Evolutionary conservation across 2,329 filamentous ascomycete genomes (phyloP).

Genomic region (Stemphylium beticola): DNA sequence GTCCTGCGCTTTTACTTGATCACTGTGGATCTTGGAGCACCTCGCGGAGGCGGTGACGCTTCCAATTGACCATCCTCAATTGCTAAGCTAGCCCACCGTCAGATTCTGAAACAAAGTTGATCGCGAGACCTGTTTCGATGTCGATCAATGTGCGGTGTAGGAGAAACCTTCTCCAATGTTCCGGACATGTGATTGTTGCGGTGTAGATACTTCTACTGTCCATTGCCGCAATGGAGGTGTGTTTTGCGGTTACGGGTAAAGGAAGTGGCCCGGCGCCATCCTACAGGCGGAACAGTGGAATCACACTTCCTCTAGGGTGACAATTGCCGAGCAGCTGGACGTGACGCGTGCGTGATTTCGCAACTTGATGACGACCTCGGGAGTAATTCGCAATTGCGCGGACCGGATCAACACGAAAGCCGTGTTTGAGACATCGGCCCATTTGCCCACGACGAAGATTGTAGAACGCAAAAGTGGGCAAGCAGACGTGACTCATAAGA

Average conservation of each 20-base stretch:
- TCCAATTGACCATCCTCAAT: constrained; percentile 29
- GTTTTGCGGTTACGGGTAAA: constrained; percentile 24
- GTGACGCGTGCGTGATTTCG: constrained; percentile 5
- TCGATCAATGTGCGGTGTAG: constrained; percentile 34
- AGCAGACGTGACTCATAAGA: constrained; percentile 4
- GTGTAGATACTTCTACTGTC: constrained; percentile 10
- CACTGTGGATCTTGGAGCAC: constrained; percentile 26
- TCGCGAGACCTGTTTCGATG: constrained; percentile 22
- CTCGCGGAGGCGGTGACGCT: constrained; percentile 30
- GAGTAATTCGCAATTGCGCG: background rate
- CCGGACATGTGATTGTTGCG: constrained; percentile 18
- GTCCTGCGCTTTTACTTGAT: constrained; percentile 11
- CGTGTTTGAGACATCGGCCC: constrained; percentile 1
- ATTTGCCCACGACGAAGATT: background rate
- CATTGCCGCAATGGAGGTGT: constrained; percentile 26
- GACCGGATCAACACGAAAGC: constrained; percentile 2
- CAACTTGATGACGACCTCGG: constrained; percentile 9
- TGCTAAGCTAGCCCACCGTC: constrained; percentile 23
- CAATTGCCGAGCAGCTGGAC: constrained; percentile 6
- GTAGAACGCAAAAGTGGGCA: background rate
- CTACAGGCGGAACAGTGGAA: constrained; percentile 22
- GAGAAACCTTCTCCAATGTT: constrained; percentile 18
- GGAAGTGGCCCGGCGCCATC: constrained; percentile 19
- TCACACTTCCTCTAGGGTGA: constrained; percentile 27
- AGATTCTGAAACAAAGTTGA: constrained; percentile 19